Evolutionary conservation across 2,329 filamentous ascomycete species (phyloP).

Genomic region (Cladophialophora psammophila): DNA sequence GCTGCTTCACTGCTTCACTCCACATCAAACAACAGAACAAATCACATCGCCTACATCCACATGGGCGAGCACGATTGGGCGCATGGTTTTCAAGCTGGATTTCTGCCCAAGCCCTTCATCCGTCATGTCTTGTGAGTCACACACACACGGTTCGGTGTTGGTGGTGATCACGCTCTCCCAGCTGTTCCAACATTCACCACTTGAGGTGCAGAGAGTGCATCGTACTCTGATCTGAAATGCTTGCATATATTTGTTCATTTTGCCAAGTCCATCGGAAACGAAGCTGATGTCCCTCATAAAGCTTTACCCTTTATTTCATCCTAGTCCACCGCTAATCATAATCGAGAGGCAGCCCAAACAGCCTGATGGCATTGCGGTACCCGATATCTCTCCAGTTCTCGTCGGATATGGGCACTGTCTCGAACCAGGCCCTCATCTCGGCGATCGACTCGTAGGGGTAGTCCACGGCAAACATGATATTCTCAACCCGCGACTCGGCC

Average conservation of each 20-base stretch:
- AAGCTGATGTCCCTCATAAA: background rate
- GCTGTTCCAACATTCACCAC: background rate
- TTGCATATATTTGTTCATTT: background rate
- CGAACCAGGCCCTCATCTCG: conserved; percentile 33
- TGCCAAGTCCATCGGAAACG: background rate
- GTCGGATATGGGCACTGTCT: conserved; percentile 23
- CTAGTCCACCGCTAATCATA: conserved; percentile 8
- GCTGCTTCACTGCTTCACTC: background rate
- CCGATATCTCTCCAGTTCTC: conserved; percentile 30
- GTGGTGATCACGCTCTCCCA: background rate
- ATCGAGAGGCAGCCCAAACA: conserved; percentile 22
- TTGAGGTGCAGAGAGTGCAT: background rate
- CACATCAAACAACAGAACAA: background rate
- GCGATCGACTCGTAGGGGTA: conserved; percentile 39
- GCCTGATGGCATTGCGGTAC: conserved; percentile 27
- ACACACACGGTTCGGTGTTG: background rate
- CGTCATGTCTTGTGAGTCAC: background rate
- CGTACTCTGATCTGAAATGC: background rate
- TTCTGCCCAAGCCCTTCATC: background rate
- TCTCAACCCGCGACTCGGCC: conserved; percentile 48
- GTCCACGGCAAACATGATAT: conserved; percentile 51
- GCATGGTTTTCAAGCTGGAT: background rate
- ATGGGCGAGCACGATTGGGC: background rate
- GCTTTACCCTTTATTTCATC: background rate
- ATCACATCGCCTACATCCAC: background rate